Conservation (phyloP, 208 protist genomes). For the Trypanosoma boissoni region DNA sequence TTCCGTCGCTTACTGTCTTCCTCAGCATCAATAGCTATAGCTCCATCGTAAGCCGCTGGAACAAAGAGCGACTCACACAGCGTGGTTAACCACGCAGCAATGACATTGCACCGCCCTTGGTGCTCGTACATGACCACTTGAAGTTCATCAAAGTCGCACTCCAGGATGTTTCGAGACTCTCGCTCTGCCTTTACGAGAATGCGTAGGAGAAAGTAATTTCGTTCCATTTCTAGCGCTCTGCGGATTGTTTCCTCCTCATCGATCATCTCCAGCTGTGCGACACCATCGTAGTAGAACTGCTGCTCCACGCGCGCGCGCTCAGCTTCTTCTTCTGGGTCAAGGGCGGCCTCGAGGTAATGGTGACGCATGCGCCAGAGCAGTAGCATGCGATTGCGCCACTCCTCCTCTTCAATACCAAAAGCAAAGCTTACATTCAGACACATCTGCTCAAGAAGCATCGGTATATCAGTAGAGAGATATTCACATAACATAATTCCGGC, state of each 20-base stretch:
- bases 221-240: constrained; percentile 19
- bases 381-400: constrained; percentile 43
- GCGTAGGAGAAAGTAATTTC: constrained; percentile 33
- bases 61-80: neutral
- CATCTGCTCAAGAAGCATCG: constrained; percentile 17
- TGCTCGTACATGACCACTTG: neutral
- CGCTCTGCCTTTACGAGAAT: constrained; percentile 30
- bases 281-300: constrained; percentile 18
- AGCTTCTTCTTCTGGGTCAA: constrained; percentile 25
- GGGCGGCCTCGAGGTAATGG: constrained; percentile 25
- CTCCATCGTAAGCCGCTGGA: neutral
- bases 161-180: constrained; percentile 12
- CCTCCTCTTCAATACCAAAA: constrained; percentile 27
- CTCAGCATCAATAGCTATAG: neutral
- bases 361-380: constrained; percentile 64
- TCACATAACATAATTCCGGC: neutral
- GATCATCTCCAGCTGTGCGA: constrained; percentile 17
- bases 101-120: neutral
- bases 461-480: constrained; percentile 20
- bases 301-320: constrained; percentile 24
- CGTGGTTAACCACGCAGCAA: too few species aligned
- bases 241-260: constrained; percentile 19
- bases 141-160: neutral
- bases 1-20: neutral
- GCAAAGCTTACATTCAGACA: constrained; percentile 18